Base-by-base conservation (phyloP, 352 stramenopile species). In the Globisporangium iwayamae region DNA sequence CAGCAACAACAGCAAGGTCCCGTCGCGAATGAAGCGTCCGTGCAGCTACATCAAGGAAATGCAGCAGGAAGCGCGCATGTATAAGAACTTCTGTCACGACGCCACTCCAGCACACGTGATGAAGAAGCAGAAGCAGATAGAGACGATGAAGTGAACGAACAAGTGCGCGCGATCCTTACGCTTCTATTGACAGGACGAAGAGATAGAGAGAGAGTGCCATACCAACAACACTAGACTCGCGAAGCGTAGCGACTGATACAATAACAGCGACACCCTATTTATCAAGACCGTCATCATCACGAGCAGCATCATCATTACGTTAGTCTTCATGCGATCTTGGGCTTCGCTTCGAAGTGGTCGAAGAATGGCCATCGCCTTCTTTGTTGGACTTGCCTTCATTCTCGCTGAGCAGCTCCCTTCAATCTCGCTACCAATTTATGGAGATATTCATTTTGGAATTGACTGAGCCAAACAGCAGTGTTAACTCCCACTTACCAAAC, bases 11-110 rank as follows among this genome's bases (percentile, higher is more conserved):
- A 47, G 7, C 3, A 38, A 60, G 14, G 3, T 61, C 0, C 13
- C 48, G 13, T 59, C 61, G n/a, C 62, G 48, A 6, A 32, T 65
- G 16, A 52, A 69, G 63, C 63, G 56, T 11, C 48, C 63, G 16
- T 64, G 50, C 56, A 69, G 56, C 56, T 69, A 65, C 63, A 65
- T 69, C 56, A 63, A 69, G 16, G 43, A 65, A 16, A 65, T 65
- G 63, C 63, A 69, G 53, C 56, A 63, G 32, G 62, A 67, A 43
- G 56, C 56, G 32, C 56, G 16, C 34, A 52, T 56, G 50, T 58
- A 46, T 11, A 34, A 36, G 30, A 43, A 58, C 52, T 58, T 58
- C 16, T 45, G 52, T 32, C 52, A 22, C 18, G 32, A 58, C 32
- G 52, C 52, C 32, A 18, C 36, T 28, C 28, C 32, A 2, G 16